These are phyloP conservation scores for Heliosperma pusillum DNA, from an alignment of 148 eudicot species.

Conservation along the genomic window DNA sequence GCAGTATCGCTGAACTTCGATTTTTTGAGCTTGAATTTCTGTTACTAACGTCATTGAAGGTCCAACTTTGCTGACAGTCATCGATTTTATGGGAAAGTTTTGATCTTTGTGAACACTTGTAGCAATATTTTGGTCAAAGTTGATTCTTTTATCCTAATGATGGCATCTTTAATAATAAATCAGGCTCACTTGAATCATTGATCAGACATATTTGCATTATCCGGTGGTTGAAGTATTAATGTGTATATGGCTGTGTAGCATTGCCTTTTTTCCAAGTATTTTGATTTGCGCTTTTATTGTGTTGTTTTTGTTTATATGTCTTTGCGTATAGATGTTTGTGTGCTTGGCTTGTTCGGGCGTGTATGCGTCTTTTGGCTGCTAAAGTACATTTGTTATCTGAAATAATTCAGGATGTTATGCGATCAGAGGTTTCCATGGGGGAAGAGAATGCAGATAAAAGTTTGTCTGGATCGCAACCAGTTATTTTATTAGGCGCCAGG, in stretches of 20 bases:
- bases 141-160: neutral
- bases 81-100: neutral
- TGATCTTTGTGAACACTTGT: too few relatives aligned
- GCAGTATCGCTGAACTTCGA: neutral
- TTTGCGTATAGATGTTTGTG: neutral
- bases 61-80: neutral
- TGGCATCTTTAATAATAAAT: neutral
- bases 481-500: constrained; percentile 45
- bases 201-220: neutral
- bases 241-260: neutral
- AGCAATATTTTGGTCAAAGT: neutral
- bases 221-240: neutral
- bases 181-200: neutral
- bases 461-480: constrained; percentile 35
- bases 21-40: too few relatives aligned
- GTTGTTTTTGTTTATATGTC: neutral
- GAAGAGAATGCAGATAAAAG: constrained; percentile 25
- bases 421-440: constrained; percentile 11
- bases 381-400: constrained; percentile 1
- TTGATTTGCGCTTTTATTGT: neutral
- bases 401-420: constrained; percentile 42
- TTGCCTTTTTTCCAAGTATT: neutral
- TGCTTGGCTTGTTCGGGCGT: constrained; percentile 5
- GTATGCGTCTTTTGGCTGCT: neutral
- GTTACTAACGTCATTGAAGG: neutral